Percentiles rank a stretch among this genome's conserved stretches.
phyloP scores from a whole-genome alignment of 495 filamentous ascomycete genomes.

The Talaromyces nanjingensis region DNA sequence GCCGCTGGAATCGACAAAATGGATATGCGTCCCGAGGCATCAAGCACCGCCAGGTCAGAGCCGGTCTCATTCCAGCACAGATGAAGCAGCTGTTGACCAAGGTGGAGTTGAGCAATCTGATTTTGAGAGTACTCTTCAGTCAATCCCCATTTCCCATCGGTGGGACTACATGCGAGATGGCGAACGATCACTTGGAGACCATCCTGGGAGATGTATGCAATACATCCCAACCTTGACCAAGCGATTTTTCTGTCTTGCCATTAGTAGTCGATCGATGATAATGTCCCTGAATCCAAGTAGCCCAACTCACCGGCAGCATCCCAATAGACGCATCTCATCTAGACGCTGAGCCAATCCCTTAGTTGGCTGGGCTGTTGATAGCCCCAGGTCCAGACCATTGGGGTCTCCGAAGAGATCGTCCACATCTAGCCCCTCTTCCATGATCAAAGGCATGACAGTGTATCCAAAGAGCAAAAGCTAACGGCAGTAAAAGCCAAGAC shows the following conservation, averaged over 20 bases:
- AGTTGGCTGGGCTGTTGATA: conserved; percentile 48
- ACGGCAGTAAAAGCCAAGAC: neutral
- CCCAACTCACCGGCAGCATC: conserved; percentile 75
- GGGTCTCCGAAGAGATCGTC: conserved; percentile 75
- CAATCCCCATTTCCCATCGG: conserved; percentile 71
- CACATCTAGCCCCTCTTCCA: conserved; percentile 64
- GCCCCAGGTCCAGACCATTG: conserved; percentile 39
- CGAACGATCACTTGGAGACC: conserved; percentile 61
- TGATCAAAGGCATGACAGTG: conserved; percentile 41
- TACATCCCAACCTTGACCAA: conserved; percentile 85
- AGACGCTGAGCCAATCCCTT: conserved; percentile 66
- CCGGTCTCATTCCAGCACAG: conserved; percentile 71
- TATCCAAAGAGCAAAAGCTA: neutral
- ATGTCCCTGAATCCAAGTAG: neutral
- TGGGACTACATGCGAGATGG: conserved; percentile 60
- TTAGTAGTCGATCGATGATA: conserved; percentile 13
- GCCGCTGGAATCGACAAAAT: conserved; percentile 56
- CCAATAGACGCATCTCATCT: conserved; percentile 69
- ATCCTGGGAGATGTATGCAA: conserved; percentile 74
- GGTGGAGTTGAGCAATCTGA: conserved; percentile 32
- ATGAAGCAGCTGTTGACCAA: conserved; percentile 55
- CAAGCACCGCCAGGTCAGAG: conserved; percentile 69
- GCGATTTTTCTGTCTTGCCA: conserved; percentile 56
- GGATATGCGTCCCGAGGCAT: conserved; percentile 64
- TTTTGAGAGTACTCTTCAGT: conserved; percentile 49